phyloP scores from a whole-genome alignment of 73 alveolate genomes.

The Diophrys appendiculata region DNA sequence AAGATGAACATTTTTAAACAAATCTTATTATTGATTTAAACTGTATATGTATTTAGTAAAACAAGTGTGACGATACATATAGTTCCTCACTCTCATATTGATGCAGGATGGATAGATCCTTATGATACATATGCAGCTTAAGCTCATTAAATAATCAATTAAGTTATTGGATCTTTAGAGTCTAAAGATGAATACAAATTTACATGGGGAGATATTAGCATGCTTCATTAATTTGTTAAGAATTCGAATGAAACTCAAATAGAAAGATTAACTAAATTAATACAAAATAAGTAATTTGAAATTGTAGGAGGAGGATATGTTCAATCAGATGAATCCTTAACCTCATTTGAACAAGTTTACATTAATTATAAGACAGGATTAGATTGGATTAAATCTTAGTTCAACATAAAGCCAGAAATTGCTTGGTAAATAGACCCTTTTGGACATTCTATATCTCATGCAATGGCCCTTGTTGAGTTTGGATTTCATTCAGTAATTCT shows the following conservation, averaged over 20 bases:
- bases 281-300: conserved; percentile 68
- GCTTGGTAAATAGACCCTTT: conserved; percentile 58
- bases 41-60: too few relatives aligned
- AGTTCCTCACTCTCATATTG: conserved; percentile 82
- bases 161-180: conserved; percentile 20
- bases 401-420: conserved; percentile 1
- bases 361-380: conserved; percentile 36
- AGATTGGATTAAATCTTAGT: conserved; percentile 6
- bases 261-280: conserved; percentile 44
- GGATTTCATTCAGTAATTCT: too few relatives aligned
- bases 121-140: conserved; percentile 56
- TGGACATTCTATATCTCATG: conserved; percentile 34
- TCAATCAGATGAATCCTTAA: conserved; percentile 36
- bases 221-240: conserved; percentile 60
- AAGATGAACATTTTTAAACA: too few relatives aligned
- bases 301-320: conserved; percentile 85
- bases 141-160: conserved; percentile 16
- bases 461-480: too few relatives aligned
- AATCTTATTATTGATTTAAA: too few relatives aligned
- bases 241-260: not conserved
- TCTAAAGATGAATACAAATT: conserved; percentile 24
- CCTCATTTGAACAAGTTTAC: conserved; percentile 10
- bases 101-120: conserved; percentile 87
- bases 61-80: conserved; percentile 63
- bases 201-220: conserved; percentile 64